phyloP scores from a whole-genome alignment of 768 basidiomycete genomes.

The Rubroboletus pulcherrimus region DNA sequence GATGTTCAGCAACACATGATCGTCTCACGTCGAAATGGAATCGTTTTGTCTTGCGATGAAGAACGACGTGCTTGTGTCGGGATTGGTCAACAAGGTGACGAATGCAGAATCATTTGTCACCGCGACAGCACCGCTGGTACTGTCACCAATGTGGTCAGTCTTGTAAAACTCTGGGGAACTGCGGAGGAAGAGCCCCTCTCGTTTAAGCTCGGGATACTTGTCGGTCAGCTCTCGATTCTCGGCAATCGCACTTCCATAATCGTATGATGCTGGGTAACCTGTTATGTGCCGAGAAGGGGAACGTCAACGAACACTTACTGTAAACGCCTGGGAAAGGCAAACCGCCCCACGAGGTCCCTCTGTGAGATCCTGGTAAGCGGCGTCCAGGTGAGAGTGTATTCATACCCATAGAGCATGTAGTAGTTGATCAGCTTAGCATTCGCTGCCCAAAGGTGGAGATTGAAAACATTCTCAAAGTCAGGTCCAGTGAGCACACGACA shows the following conservation, averaged over 20 bases:
- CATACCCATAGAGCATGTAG: conserved; percentile 81
- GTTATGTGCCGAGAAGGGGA: neutral
- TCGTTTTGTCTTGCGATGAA: conserved; percentile 65
- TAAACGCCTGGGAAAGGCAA: conserved; percentile 77
- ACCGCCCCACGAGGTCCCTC: conserved; percentile 84
- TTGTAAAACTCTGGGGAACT: conserved; percentile 77
- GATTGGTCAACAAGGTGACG: conserved; percentile 63
- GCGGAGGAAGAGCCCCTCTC: conserved; percentile 73
- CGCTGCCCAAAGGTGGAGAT: conserved; percentile 72
- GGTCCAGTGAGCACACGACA: conserved; percentile 68
- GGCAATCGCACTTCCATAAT: conserved; percentile 70
- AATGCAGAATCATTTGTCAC: conserved; percentile 48
- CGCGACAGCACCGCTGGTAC: conserved; percentile 44
- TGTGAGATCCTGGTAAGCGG: conserved; percentile 25
- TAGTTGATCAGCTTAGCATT: conserved; percentile 81
- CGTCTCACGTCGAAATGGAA: conserved; percentile 60
- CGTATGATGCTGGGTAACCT: conserved; percentile 52
- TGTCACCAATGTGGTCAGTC: conserved; percentile 70
- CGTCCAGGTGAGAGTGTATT: neutral
- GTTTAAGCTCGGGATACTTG: conserved; percentile 77
- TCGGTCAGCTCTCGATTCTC: conserved; percentile 63
- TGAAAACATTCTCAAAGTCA: conserved; percentile 76
- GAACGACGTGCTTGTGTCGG: conserved; percentile 62
- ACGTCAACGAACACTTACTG: conserved; percentile 31
- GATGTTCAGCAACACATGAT: neutral